phyloP scores from a whole-genome alignment of 1,284 basidiomycete species.

The Trametes versicolor region DNA sequence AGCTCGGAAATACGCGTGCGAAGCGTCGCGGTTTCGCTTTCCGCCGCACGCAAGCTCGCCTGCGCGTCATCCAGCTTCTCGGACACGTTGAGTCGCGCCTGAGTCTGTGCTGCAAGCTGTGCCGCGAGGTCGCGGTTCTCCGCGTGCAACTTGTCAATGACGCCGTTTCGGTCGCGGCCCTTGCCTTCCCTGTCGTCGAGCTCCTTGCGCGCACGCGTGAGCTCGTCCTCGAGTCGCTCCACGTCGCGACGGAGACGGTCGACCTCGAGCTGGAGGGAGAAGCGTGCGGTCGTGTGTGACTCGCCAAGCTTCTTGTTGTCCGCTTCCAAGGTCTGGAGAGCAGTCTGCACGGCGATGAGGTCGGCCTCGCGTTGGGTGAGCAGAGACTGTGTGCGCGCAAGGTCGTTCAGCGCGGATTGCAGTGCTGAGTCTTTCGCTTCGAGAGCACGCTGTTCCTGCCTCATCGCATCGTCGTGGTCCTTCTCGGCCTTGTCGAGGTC shows the following conservation, averaged over 20 bases:
- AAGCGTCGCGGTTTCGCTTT: conserved; percentile 68
- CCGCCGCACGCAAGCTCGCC: conserved; percentile 67
- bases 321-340: conserved; percentile 71
- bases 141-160: conserved; percentile 77
- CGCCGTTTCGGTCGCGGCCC: conserved; percentile 73
- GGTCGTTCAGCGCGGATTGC: conserved; percentile 67
- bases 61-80: conserved; percentile 87
- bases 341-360: conserved; percentile 77
- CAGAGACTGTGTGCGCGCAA: conserved; percentile 67
- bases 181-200: conserved; percentile 73
- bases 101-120: conserved; percentile 84
- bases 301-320: conserved; percentile 83
- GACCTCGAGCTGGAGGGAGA: conserved; percentile 91
- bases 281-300: conserved; percentile 82
- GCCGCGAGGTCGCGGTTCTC: conserved; percentile 83
- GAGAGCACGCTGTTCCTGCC: conserved; percentile 65
- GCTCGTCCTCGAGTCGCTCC: conserved; percentile 82
- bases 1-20: conserved; percentile 76
- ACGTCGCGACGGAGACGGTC: conserved; percentile 91
- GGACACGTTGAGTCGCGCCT: conserved; percentile 82
- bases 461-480: conserved; percentile 66
- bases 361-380: conserved; percentile 78
- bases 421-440: conserved; percentile 76
- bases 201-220: conserved; percentile 79
- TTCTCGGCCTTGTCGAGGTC: conserved; percentile 64